Base-by-base conservation (phyloP, 768 basidiomycete species). In the Pleurotus giganteus region DNA sequence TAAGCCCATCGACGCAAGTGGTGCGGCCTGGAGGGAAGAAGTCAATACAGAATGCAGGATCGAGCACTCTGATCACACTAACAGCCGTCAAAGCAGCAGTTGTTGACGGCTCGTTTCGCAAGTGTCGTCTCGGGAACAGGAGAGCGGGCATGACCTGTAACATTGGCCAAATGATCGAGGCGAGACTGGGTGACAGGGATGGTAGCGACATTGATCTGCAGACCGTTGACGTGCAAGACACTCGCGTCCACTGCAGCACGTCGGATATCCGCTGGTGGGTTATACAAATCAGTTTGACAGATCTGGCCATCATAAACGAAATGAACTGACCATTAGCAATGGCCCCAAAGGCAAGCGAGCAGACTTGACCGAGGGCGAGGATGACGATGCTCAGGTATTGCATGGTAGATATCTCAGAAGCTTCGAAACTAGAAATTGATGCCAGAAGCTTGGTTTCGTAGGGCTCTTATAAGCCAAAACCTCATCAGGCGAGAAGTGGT, bases 1-100 rank as follows among this genome's bases (percentile, higher is more conserved):
- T 56, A 19, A 58, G 49, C 8, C 32, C 44, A 26, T 58, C 53
- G 8, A 42, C 41, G 34, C 57, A 58, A 5, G 57, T 58, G 24
- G 32, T 34, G 19, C 7, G 21, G 13, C 49, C 49, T 51, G 8
- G 11, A 13, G n/a, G 39, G 23, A 17, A 12, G 13, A 21, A 43
- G 27, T 28, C 32, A 27, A n/a, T 9, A 24, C 17, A 21, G 19
- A 27, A 32, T n/a, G n/a, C n/a, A n/a, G n/a, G n/a, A n/a, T n/a
- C n/a, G 26, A 27, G 46, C 23, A 27, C 17, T 15, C 4, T 17
- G 23, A 21, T 9, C 11, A 12, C 17, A 36, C 54, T 23, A 2
- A 56, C 54, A 56, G 34, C 54, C 54, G 12, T 46, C 34, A 24
- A 42, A 47, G 29, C 54, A 56, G 24, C 45, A 46, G 27, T 56